Evolutionary conservation across 768 basidiomycete species (phyloP), one percentile per base, ranked within the genome.

Genomic region (Pleurotus sapidus): DNA sequence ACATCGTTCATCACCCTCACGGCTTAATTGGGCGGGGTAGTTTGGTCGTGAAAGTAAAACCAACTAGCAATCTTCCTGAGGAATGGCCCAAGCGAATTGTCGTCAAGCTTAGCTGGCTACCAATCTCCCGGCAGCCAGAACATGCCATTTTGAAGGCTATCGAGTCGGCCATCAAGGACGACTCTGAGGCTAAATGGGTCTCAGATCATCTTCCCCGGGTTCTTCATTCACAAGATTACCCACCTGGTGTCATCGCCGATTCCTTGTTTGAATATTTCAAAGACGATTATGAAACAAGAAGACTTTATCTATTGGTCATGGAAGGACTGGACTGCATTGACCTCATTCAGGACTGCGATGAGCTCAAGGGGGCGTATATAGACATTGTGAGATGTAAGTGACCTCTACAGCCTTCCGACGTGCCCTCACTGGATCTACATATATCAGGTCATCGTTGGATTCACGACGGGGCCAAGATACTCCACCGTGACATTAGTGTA

Each of bases 361-460:
- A 8, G 14, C 37, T 53, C 12, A 39, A 39, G 18, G 40, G 15
- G 17, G 18, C 37, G 18, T 53, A 18, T 40, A 5, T 18, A 4
- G 34, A 53, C 5, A 18, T 24, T 14, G 51, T 53, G 15, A 38
- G 23, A 53, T 53, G 51, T 53, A 30, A 53, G 51, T 53, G 15
- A 39, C 4, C 8, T 30, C 30, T 8, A 2, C 30, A 9, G 3
- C 8, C 30, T 30, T 30, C 11, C 30, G 11, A 7, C 30, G 7
- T 30, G 11, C 7, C 7, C 30, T 30, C 30, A 30, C 30, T 7
- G 11, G 38, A 4, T 24, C 51, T 15, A 18, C n/a, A n/a, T n/a
- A n/a, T 42, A 15, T 8, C 11, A 53, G 51, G 51, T 40, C 51
- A 40, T 23, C 9, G 4, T 11, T 53, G 51, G 37, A 37, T 53